phyloP scores from a whole-genome alignment of 202 grass and related monocot species.

The Bolboschoenoplectus hybrid region DNA sequence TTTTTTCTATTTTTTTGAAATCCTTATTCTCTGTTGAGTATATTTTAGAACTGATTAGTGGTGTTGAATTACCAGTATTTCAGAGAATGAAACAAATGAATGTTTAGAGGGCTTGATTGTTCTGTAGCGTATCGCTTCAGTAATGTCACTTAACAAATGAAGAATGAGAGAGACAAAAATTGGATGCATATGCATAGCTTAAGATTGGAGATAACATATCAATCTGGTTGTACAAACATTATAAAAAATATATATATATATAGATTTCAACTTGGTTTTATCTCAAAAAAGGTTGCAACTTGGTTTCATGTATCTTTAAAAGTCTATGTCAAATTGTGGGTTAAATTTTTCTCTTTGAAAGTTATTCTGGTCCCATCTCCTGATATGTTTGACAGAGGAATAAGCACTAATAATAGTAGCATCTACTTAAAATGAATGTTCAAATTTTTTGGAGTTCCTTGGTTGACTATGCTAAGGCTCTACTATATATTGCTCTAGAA shows the following conservation, averaged over 20 bases:
- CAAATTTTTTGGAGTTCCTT: neutral
- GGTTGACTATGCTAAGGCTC: neutral
- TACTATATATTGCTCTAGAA: neutral
- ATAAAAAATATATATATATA: neutral
- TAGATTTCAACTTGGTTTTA: neutral
- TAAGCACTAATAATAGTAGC: neutral
- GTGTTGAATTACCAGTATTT: too few species aligned
- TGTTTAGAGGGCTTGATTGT: neutral
- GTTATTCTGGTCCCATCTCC: neutral
- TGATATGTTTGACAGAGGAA: constrained; percentile 14
- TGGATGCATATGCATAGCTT: neutral
- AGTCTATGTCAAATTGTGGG: neutral
- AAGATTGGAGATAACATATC: neutral
- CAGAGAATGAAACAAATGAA: neutral
- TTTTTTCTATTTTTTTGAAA: neutral
- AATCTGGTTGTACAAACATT: neutral
- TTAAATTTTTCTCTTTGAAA: constrained; percentile 30
- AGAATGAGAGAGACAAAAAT: neutral
- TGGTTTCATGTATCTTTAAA: neutral
- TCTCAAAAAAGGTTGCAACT: neutral
- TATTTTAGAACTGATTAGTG: neutral
- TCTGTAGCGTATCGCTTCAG: neutral
- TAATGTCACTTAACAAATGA: neutral
- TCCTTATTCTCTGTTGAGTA: neutral
- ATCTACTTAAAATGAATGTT: neutral